A percentile compares a stretch with the other conserved stretches of the same genome.
phyloP scores from a whole-genome alignment of 495 filamentous ascomycete species.

The Penicillium maclennaniae region DNA sequence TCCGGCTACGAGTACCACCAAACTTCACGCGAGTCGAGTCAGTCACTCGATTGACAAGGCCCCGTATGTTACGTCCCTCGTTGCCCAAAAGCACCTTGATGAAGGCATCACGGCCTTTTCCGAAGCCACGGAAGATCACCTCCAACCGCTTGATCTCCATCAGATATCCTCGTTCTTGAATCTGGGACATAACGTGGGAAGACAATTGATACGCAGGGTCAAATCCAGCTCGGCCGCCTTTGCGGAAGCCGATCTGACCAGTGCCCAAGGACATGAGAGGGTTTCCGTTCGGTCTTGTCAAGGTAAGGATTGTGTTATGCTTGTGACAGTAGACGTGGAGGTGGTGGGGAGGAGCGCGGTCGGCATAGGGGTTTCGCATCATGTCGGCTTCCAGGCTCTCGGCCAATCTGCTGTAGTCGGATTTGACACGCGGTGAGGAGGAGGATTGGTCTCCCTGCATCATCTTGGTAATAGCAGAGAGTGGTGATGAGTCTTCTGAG shows the following conservation, averaged over 20 bases:
- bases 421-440: slow-evolving; percentile 16
- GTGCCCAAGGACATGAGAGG: slow-evolving; percentile 69
- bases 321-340: slow-evolving; percentile 81
- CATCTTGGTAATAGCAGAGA: slow-evolving; percentile 32
- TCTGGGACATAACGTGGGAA: slow-evolving; percentile 69
- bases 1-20: slow-evolving; percentile 84
- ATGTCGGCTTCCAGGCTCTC: slow-evolving; percentile 38
- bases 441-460: slow-evolving; percentile 25
- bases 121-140: slow-evolving; percentile 78
- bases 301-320: slow-evolving; percentile 91
- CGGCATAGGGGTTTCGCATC: slow-evolving; percentile 36
- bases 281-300: slow-evolving; percentile 74
- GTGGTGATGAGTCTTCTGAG: slow-evolving; percentile 21
- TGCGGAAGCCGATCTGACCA: slow-evolving; percentile 84
- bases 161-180: slow-evolving; percentile 71
- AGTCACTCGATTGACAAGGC: slow-evolving; percentile 67
- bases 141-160: slow-evolving; percentile 57
- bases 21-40: slow-evolving; percentile 90
- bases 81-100: slow-evolving; percentile 81
- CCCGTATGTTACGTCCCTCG: slow-evolving; percentile 71
- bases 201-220: slow-evolving; percentile 93
- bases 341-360: slow-evolving; percentile 59
- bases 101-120: slow-evolving; percentile 78
- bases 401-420: slow-evolving; percentile 32
- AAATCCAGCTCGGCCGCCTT: slow-evolving; percentile 70